These are phyloP conservation scores for Sclerotiophoma versabilis DNA, from an alignment of 2,329 filamentous ascomycete genomes.

Conservation along the genomic window DNA sequence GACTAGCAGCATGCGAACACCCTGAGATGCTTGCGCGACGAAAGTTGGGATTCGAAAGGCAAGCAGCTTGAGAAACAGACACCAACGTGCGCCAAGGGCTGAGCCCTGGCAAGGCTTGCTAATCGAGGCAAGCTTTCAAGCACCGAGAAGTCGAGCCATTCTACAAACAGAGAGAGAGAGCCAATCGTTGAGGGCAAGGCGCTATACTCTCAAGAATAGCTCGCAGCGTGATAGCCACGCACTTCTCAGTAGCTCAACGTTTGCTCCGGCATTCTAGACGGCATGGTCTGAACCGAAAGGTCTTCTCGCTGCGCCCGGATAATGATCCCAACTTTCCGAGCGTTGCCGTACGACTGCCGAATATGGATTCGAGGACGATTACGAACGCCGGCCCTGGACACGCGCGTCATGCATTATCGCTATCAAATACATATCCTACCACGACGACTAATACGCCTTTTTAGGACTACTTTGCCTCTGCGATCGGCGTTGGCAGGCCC, in stretches of 20 bases:
- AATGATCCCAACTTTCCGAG: slow-evolving; percentile 36
- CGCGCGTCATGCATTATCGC: slow-evolving; percentile 34
- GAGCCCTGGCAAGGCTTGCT: slow-evolving; percentile 22
- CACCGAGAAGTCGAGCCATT: slow-evolving; percentile 23
- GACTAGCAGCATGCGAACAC: slow-evolving; percentile 44
- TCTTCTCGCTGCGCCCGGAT: slow-evolving; percentile 26
- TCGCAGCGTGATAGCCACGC: slow-evolving; percentile 23
- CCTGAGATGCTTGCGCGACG: slow-evolving; percentile 34
- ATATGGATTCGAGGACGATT: slow-evolving; percentile 32
- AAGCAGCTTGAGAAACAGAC: slow-evolving; percentile 22
- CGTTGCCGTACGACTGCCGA: slow-evolving; percentile 29
- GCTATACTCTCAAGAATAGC: slow-evolving; percentile 26
- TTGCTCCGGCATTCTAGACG: slow-evolving; percentile 5
- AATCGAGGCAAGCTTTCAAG: slow-evolving; percentile 15
- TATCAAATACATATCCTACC: slow-evolving; percentile 42
- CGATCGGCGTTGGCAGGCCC: slow-evolving; percentile 87
- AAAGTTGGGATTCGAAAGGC: slow-evolving; percentile 32
- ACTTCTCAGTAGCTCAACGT: slow-evolving; percentile 4
- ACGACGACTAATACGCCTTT: slow-evolving; percentile 70
- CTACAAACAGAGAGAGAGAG: slow-evolving; percentile 21
- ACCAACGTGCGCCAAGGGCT: slow-evolving; percentile 23
- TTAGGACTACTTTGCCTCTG: slow-evolving; percentile 96
- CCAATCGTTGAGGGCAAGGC: slow-evolving; percentile 23
- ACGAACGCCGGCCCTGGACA: slow-evolving; percentile 32
- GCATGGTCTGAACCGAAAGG: slow-evolving; percentile 21